Evolutionary conservation across 371 early-diverging fungal genomes (phyloP).

Genomic region (Lichtheimia corymbifera): DNA sequence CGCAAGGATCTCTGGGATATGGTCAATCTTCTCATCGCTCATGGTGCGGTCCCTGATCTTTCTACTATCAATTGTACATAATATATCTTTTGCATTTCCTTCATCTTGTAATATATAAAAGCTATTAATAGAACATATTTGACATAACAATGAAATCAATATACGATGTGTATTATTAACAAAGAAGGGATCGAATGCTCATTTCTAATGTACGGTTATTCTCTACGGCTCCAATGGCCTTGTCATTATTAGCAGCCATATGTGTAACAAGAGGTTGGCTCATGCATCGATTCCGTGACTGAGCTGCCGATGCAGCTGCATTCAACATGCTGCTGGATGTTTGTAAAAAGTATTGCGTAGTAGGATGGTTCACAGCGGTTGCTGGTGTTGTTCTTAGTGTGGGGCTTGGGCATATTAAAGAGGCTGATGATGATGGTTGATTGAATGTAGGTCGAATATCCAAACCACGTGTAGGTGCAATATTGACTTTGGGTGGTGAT

Average conservation of each 20-base stretch:
- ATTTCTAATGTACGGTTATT: conserved; percentile 23
- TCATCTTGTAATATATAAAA: neutral
- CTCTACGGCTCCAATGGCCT: conserved; percentile 23
- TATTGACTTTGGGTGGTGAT: conserved; percentile 26
- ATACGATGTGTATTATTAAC: conserved; percentile 2
- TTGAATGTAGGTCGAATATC: neutral
- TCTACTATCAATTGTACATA: conserved; percentile 29
- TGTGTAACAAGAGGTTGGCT: neutral
- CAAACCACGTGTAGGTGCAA: conserved; percentile 31
- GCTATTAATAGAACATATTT: neutral
- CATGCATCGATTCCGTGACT: conserved; percentile 15
- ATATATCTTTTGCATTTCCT: neutral
- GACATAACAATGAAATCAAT: neutral
- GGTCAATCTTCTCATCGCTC: conserved; percentile 46
- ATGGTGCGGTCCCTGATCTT: conserved; percentile 55
- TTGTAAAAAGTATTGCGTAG: conserved; percentile 48
- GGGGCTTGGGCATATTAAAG: neutral
- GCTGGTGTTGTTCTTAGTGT: neutral
- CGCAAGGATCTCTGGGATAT: conserved; percentile 47
- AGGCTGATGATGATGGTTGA: too few species aligned
- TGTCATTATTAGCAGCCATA: conserved; percentile 19
- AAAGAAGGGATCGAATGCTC: conserved; percentile 27
- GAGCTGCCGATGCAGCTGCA: conserved; percentile 40
- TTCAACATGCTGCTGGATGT: conserved; percentile 46
- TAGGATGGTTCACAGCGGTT: conserved; percentile 19